Base-by-base conservation (phyloP, 2,329 filamentous ascomycete genomes). In the Monosporascus sp. region DNA sequence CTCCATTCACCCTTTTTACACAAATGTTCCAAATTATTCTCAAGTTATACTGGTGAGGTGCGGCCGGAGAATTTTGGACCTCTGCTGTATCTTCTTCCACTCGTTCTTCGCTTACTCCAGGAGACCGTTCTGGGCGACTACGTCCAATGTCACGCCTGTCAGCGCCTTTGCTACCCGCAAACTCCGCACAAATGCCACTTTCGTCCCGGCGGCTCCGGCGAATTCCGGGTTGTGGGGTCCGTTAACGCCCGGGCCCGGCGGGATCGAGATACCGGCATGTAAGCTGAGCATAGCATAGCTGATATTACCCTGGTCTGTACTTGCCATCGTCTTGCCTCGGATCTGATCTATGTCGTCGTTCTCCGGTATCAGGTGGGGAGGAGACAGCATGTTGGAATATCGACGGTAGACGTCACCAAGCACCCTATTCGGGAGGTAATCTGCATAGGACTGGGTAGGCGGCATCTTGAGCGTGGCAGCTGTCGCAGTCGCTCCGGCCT, bases 281-380 rank as follows among this genome's bases (percentile, higher is more conserved):
- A 85, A 63, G 51, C 77, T 80, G 40, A 81, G 82, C 70, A 84
- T 74, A 1, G 72, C 77, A 60, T 84, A 78, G 58, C 77, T 82
- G 51, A 85, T 66, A 56, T 85, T 75, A 0, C 82, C 82, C 66
- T 84, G 80, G 61, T 85, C 82, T 0, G 80, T 83, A 57, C 78
- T 81, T 5, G 81, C 80, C 60, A 71, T 74, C n/a, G 74, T 77
- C 24, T 67, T 62, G 0, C 75, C 74, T 4, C 65, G 60, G 9
- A 72, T 64, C 50, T 72, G 66, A 52, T 78, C 76, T 7, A 74
- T 48, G 3, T 75, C 72, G 11, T 69, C 68, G 31, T 73, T 68
- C 1, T 56, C 55, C 0, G 70, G 64, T 57, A 72, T 74, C 50
- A 20, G 62, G 43, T 60, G 68, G 40, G 55, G 69, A 60, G 57